Evolutionary conservation across 257 asterid species (phyloP), one percentile per base, ranked within the genome.

Genomic region (Datura wrightii): DNA sequence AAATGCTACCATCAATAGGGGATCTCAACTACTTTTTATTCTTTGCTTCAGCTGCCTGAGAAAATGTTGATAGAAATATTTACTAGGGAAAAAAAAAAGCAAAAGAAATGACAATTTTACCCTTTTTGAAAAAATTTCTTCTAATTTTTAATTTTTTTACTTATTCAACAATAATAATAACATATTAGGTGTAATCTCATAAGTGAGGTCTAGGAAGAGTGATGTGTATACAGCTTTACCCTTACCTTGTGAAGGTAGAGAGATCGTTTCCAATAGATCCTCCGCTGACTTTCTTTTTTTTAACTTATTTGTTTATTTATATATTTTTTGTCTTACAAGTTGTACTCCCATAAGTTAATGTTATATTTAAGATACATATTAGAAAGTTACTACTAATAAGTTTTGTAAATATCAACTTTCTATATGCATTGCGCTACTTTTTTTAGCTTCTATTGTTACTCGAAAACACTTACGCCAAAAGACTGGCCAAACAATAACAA

Each of bases 11-110:
- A 66, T 37, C 19, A 84, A 83, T 86, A 85, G 46, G 76, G 93
- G 98, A 92, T 94, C 97, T 90, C 82, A 88, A 89, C 93, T 69
- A 80, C 83, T 79, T 36, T 84, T 55, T 56, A 44, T n/a, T 85
- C 79, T 36, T 36, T 50, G 37, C 60, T 80, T 85, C 67, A 79
- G 84, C 83, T 86, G 42, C 80, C 85, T 90, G 31, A 18, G 3
- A 89, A 86, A 87, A n/a, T 42, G 6, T 71, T 84, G 76, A 37
- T 79, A 18, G 31, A 24, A 24, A 52, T 15, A 4, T 14, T 14
- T 52, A 80, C n/a, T 36, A 80, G 31, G 31, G 31, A 24, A 16
- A 37, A 80, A 79, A 8, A 8, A 60, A 0, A 24, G 18, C 3
- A 5, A 42, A 3, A 55, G 10, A n/a, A 78, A 41, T 79, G 24